Percentiles rank a stretch among this genome's conserved stretches.
These are phyloP conservation scores for Nowakowskiella sp. DNA, from an alignment of 192 early-diverging fungal species.

Conservation along the genomic window DNA sequence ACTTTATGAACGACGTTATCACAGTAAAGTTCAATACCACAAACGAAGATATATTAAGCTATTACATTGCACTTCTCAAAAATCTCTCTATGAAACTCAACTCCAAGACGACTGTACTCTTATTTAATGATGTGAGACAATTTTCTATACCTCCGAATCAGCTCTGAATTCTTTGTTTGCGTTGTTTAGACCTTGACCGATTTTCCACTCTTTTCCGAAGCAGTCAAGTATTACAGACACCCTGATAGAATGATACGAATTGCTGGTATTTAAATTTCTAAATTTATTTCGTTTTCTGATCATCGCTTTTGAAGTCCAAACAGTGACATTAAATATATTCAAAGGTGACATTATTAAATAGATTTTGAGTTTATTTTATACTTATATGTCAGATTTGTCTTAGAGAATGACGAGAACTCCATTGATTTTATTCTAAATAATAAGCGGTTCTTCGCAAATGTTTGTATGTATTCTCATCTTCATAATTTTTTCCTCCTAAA, in stretches of 20 bases:
- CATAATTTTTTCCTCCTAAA: no score
- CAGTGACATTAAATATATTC: constrained; percentile 23
- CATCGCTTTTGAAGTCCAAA: constrained; percentile 6
- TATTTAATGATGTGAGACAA: constrained; percentile 51
- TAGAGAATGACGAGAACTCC: not conserved
- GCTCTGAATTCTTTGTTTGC: constrained; percentile 25
- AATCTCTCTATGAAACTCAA: constrained; percentile 60
- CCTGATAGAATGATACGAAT: constrained; percentile 66
- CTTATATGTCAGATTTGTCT: not conserved
- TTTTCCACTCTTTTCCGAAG: constrained; percentile 59
- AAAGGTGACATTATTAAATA: not conserved
- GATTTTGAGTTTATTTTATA: not conserved
- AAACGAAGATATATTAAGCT: constrained; percentile 61
- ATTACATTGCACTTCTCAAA: constrained; percentile 63
- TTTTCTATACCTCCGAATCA: constrained; percentile 28
- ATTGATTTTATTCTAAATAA: constrained; percentile 2
- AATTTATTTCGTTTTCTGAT: not conserved
- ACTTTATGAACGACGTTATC: constrained; percentile 67
- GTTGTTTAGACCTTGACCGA: constrained; percentile 19
- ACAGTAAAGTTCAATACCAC: constrained; percentile 43
- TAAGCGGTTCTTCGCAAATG: not conserved
- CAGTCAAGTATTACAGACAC: constrained; percentile 56
- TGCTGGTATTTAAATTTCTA: constrained; percentile 29
- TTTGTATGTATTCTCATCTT: constrained; percentile 1
- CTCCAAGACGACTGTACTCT: constrained; percentile 51